Evolutionary conservation across 352 stramenopile genomes (phyloP).

Genomic region (Vaucheria bursata): DNA sequence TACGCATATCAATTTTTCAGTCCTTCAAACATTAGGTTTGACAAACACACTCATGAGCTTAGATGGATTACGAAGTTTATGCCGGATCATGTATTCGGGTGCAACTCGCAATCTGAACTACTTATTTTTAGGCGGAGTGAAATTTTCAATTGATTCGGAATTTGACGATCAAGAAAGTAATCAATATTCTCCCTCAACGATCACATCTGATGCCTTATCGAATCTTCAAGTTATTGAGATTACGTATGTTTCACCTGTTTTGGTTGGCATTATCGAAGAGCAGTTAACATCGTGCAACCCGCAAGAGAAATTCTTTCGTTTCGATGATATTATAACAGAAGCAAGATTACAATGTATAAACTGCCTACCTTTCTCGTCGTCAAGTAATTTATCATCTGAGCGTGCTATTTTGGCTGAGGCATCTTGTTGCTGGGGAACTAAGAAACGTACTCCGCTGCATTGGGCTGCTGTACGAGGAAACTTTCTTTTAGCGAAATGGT

Average conservation of each 20-base stretch:
- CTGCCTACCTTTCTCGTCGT: too few species aligned
- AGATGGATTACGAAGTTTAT: background rate
- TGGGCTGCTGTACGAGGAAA: background rate
- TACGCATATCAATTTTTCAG: too few species aligned
- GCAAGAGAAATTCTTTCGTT: too few species aligned
- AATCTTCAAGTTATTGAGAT: background rate
- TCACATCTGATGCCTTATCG: background rate
- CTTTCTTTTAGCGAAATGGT: background rate
- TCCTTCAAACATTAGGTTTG: too few species aligned
- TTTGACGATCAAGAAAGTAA: background rate
- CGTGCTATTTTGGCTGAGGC: too few species aligned
- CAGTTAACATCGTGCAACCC: too few species aligned
- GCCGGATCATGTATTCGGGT: background rate
- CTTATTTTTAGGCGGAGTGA: background rate
- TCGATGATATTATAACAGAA: too few species aligned
- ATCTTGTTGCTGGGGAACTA: background rate
- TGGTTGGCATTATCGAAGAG: too few species aligned
- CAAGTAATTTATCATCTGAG: too few species aligned
- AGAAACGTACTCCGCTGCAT: background rate
- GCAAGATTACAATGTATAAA: too few species aligned
- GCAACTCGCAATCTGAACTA: background rate
- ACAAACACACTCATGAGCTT: background rate
- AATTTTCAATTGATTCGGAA: too few species aligned
- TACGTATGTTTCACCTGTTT: background rate
- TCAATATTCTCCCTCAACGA: background rate